Base-by-base conservation (phyloP, 768 basidiomycete species). In the Mycena latifolia region DNA sequence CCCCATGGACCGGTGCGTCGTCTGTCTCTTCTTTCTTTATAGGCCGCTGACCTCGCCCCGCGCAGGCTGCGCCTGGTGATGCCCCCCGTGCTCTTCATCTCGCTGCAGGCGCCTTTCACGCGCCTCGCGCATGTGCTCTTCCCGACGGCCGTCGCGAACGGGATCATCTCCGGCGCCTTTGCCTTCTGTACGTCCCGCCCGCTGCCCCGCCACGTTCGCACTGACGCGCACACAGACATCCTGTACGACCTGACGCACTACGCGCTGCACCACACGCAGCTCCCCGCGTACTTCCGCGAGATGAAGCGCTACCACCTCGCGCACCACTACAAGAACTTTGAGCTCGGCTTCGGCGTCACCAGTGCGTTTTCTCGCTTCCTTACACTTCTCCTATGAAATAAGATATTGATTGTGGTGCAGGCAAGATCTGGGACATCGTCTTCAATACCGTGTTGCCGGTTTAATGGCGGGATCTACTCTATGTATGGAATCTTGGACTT, bases 271-370 rank as follows among this genome's bases (percentile, higher is more conserved):
- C 95, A 98, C 80, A 91, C 93, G 3, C 88, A 83, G 70, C 87
- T 97, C 25, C 95, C 95, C 3, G 81, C 89, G 37, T 98, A 98
- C 80, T 77, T 99, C 80, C 86, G 85, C 63, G 92, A 95, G 75
- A 92, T 94, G 92, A 99, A 99, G 84, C 93, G 93, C 76, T 99
- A 98, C 75, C 98, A 99, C 73, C 87, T 99, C 68, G 96, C 95
- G 9, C 96, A 98, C 75, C 97, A 98, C 77, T 98, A 97, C 84
- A 98, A 98, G 80, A 97, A 98, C 82, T 97, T 95, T 76, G 95
- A 98, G 75, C 91, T 99, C 47, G 96, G 96, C 20, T 99, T 96
- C 75, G 96, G 97, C 33, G 96, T 99, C 14, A 98, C 96, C 9
- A 95, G 93, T 92, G 72, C 56, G 88, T 79, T 17, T 39, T 41